A percentile compares a stretch with the other conserved stretches of the same genome.
phyloP scores from a whole-genome alignment of 306 rosid species.

The Quercus bicolor region DNA sequence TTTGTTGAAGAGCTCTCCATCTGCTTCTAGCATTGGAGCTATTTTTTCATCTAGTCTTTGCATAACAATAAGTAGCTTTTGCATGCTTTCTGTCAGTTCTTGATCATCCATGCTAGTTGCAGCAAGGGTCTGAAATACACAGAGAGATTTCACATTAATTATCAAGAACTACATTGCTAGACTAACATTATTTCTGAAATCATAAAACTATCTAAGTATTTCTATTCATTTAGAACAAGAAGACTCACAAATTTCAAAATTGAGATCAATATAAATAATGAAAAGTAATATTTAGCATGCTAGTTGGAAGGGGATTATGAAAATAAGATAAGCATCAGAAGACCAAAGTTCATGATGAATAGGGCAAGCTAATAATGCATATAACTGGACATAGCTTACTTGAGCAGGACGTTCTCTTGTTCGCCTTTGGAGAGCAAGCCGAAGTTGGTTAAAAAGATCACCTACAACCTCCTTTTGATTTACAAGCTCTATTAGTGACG shows the following conservation, averaged over 20 bases:
- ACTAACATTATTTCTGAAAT: background rate
- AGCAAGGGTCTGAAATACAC: constrained; percentile 75
- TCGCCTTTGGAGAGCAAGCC: constrained; percentile 91
- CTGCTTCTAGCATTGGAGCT: constrained; percentile 85
- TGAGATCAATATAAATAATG: background rate
- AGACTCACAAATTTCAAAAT: background rate
- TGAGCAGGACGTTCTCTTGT: constrained; percentile 85
- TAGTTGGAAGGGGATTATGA: background rate
- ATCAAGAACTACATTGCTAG: constrained; percentile 10
- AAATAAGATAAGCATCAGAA: background rate
- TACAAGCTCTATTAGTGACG: constrained; percentile 70
- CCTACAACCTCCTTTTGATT: constrained; percentile 94
- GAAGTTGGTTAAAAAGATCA: constrained; percentile 94
- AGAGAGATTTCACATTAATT: constrained; percentile 12
- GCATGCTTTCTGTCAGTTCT: constrained; percentile 89
- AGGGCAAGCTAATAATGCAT: background rate
- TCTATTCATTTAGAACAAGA: background rate
- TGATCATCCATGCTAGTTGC: constrained; percentile 89
- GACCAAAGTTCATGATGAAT: background rate
- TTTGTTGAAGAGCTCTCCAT: constrained; percentile 83
- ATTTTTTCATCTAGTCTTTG: constrained; percentile 89
- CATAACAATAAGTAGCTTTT: constrained; percentile 92
- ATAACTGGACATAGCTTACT: constrained; percentile 46
- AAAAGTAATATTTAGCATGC: background rate
- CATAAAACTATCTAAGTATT: background rate